These are phyloP conservation scores for Aspergillus diversus DNA, from an alignment of 495 filamentous ascomycete genomes.

Conservation along the genomic window DNA sequence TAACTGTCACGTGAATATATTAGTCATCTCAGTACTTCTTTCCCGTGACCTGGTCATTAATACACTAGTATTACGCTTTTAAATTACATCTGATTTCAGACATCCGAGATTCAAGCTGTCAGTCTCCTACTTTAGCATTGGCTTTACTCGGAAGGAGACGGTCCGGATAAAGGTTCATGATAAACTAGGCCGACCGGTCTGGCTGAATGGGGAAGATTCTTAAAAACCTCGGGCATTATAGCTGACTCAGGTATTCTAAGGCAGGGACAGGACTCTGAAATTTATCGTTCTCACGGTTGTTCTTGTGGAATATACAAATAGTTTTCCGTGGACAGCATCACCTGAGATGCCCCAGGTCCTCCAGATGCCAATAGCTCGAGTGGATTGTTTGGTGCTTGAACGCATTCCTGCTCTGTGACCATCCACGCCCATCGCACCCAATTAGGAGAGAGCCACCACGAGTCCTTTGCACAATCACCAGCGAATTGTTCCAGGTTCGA, in stretches of 20 bases:
- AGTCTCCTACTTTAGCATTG: too few relatives aligned
- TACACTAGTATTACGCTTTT: conserved; percentile 4
- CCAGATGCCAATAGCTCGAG: conserved; percentile 34
- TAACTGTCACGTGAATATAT: conserved; percentile 30
- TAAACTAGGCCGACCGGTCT: too few relatives aligned
- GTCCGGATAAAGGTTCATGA: too few relatives aligned
- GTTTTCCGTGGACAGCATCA: conserved; percentile 39
- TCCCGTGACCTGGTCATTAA: neutral
- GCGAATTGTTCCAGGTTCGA: conserved; percentile 21
- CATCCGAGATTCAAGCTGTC: neutral
- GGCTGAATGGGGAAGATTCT: too few relatives aligned
- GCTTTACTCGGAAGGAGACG: too few relatives aligned
- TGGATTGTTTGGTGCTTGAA: conserved; percentile 44
- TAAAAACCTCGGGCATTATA: too few relatives aligned
- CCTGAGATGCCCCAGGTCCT: conserved; percentile 17
- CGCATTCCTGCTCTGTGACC: conserved; percentile 42
- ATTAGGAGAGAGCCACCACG: conserved; percentile 45
- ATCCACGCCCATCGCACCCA: conserved; percentile 50
- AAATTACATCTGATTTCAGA: neutral
- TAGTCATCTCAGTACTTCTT: conserved; percentile 20
- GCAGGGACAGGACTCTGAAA: too few relatives aligned
- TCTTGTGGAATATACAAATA: conserved; percentile 48
- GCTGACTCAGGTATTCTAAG: too few relatives aligned
- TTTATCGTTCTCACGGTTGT: neutral
- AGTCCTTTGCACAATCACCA: conserved; percentile 24